Base-by-base conservation (phyloP, 352 stramenopile genomes). In the Globisporangium cederbergense region DNA sequence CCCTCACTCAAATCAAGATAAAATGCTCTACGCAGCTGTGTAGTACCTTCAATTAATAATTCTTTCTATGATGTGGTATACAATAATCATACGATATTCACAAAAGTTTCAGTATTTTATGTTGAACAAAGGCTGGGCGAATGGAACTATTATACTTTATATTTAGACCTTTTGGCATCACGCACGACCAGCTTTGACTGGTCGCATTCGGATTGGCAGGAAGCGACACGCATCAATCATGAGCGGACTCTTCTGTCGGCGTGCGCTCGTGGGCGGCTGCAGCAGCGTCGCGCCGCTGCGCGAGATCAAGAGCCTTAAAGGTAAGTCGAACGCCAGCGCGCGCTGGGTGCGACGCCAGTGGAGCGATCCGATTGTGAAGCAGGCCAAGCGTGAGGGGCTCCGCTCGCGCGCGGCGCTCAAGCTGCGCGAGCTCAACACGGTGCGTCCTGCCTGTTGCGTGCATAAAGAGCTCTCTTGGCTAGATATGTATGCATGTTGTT, bases 331-430 rank as follows among this genome's bases (percentile, higher is more conserved):
- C 58, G 83, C 82, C 47, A 94, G 83, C 42, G 86, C 88, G 58
- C 85, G 86, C 36, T 96, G 88, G 88, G 79, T 96, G 53, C 74
- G 81, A 16, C 86, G 88, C 10, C 88, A 96, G 71, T 92, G 83
- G 80, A 89, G 71, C 65, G 88, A 96, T 56, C 88, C 85, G 43
- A 66, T 89, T 42, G 88, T 96, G 30, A 93, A 94, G 56, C 81
- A 93, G 68, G 83, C 86, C 68, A 94, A 95, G 66, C 81, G 84
- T 52, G 83, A 93, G 50, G 87, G 84, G 11, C 76, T 93, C 20
- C 83, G 88, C 25, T 95, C 86, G 14, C 80, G 88, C 13, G 84
- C 88, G 4, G 88, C 88, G 14, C 77, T 94, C 62, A 96, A 96
- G 60, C 74, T 96, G 52, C 74, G 81, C 36, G 86, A 96, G 60